Evolutionary conservation across 345 rosid species (phyloP), one percentile per base, ranked within the genome.

Genomic region (Rhizophora apiculata): DNA sequence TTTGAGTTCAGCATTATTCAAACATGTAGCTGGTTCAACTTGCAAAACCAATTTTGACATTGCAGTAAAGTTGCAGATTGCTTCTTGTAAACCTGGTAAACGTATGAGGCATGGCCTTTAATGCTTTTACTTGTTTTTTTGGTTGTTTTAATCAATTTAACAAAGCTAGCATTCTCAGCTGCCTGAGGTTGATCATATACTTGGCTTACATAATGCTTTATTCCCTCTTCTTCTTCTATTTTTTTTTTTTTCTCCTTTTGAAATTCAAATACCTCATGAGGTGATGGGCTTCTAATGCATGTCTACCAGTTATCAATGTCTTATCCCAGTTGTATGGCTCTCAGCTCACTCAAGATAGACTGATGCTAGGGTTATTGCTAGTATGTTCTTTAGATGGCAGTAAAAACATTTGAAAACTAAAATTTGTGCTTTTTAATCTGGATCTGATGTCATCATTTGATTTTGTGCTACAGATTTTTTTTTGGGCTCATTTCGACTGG

Each of bases 51-150:
- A 60, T 56, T 34, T 49, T 9, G 70, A 61, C 57, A 26, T n/a
- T 68, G 58, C 68, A 18, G 56, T 72, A 6, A 82, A 78, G 62
- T 67, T 77, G 0, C 15, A 77, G 20, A 69, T 77, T 68, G 55
- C 84, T 57, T 76, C 82, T 3, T 68, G 54, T 39, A 21, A 70
- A 72, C 78, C 77, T 54, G 86, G 93, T 86, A 78, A 72, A 61
- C 21, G 11, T 63, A 39, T 30, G 75, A 31, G 30, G 30, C 49
- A 59, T 27, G 5, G 27, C 53, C 67, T 60, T 64, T 71, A 43
- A 39, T 30, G 15, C 37, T 63, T 22, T 22, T 53, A 24, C 22
- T 13, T 18, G 39, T 71, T 49, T 2, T 22, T 22, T 64, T 2
- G 30, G 1, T 32, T 22, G 48, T n/a, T 53, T 21, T 53, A 10